Percentiles rank a stretch among this genome's conserved stretches.
These are phyloP conservation scores for Colletotrichum trifolii DNA, from an alignment of 2,329 filamentous ascomycete genomes.

Conservation along the genomic window DNA sequence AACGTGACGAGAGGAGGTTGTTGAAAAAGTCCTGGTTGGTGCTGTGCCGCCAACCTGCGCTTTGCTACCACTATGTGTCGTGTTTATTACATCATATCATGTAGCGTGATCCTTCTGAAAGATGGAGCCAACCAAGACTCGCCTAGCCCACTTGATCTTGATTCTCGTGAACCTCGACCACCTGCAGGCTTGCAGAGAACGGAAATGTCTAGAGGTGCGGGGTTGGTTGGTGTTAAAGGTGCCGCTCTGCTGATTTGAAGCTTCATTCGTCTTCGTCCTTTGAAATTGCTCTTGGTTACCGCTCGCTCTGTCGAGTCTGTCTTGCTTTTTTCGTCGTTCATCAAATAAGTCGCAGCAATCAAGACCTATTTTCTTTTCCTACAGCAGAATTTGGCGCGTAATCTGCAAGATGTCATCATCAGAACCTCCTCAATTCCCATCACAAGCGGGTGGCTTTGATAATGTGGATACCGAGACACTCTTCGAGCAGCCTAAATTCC, in stretches of 20 bases:
- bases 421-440: constrained; percentile 4
- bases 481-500: background rate
- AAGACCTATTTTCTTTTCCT: too few relatives aligned
- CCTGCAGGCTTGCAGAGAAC: background rate
- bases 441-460: background rate
- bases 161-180: background rate
- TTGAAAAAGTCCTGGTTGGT: background rate
- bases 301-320: too few relatives aligned
- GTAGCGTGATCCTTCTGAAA: background rate
- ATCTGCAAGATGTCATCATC: background rate
- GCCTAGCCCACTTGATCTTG: constrained; percentile 1
- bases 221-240: constrained; percentile 11
- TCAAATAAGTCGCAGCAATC: too few relatives aligned
- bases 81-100: constrained; percentile 27
- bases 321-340: too few relatives aligned
- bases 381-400: too few relatives aligned
- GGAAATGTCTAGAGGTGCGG: constrained; percentile 5
- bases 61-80: background rate
- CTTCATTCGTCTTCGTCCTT: background rate
- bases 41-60: constrained; percentile 17
- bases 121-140: background rate
- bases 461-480: background rate
- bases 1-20: background rate
- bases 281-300: too few relatives aligned
- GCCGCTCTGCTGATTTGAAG: too few relatives aligned